Evolutionary conservation across 306 rosid genomes (phyloP), one percentile per base, ranked within the genome.

Genomic region (Astragalus membranaceus): DNA sequence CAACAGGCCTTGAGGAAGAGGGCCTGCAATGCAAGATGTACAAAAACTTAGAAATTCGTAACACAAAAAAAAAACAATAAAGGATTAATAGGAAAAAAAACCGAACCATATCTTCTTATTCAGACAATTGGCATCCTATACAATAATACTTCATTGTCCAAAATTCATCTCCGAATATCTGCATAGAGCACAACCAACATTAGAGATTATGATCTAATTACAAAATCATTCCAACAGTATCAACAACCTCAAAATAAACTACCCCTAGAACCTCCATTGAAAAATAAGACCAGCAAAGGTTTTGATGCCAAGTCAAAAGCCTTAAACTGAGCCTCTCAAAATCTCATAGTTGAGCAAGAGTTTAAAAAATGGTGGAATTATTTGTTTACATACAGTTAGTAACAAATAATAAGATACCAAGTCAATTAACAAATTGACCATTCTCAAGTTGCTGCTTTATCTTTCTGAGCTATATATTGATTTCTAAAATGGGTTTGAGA

Each of bases 91-190:
- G 59, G 77, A 50, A 64, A 74, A 72, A 65, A 73, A n/a, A n/a
- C n/a, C 50, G 29, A 63, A 87, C 89, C 91, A 82, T 59, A 74
- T 78, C 80, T 73, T 81, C 82, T 89, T 79, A 85, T 81, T 89
- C 83, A 83, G 82, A 80, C 86, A 80, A 81, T 88, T 76, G 82
- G 75, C 80, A 53, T 82, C 72, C 62, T 70, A 75, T 69, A 62
- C n/a, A n/a, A n/a, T 76, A 69, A 83, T 65, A 80, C 82, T 83
- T 91, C 88, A 92, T 76, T 85, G 83, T 59, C 96, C 83, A 81
- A 90, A 77, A 60, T 87, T 92, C 97, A 92, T 92, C 88, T 89
- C 94, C 7, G 97, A 92, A 75, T 92, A 92, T 84, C 97, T 92
- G 93, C 82, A 79, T 9, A n/a, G 36, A 58, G 69, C 67, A 77